Percentiles rank a stretch among this genome's conserved stretches.
phyloP scores from a whole-genome alignment of 768 basidiomycete genomes.

The Termitomyces sp. region DNA sequence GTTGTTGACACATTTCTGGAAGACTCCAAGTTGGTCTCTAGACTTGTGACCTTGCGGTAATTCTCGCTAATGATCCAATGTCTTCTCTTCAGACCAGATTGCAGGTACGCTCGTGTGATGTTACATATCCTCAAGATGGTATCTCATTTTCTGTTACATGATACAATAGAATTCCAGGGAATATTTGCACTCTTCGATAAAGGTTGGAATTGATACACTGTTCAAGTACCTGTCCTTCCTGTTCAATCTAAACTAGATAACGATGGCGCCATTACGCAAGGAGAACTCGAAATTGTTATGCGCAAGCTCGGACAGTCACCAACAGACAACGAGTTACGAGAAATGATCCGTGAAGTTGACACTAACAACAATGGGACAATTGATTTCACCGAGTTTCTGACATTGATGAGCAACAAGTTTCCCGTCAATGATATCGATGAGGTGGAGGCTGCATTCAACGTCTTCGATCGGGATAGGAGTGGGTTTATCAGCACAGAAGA shows the following conservation, averaged over 20 bases:
- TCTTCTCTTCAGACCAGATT: constrained; percentile 6
- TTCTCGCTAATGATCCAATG: not conserved
- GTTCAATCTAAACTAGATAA: constrained; percentile 25
- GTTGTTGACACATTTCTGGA: constrained; percentile 2
- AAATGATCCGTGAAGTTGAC: constrained; percentile 47
- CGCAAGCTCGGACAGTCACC: constrained; percentile 42
- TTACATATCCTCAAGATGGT: not conserved
- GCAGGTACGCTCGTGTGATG: constrained; percentile 2
- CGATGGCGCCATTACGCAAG: constrained; percentile 44
- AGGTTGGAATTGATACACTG: constrained; percentile 16
- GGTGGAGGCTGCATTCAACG: constrained; percentile 41
- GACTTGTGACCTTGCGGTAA: not conserved
- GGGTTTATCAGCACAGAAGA: constrained; percentile 89
- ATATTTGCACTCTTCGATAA: constrained; percentile 21
- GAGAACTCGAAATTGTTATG: constrained; percentile 45
- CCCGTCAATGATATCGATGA: constrained; percentile 37
- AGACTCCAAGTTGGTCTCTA: constrained; percentile 8
- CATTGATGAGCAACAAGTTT: constrained; percentile 39
- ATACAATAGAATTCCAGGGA: constrained; percentile 16
- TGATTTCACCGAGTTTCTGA: constrained; percentile 42
- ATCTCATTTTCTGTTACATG: not conserved
- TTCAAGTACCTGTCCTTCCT: not conserved
- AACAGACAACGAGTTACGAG: constrained; percentile 40
- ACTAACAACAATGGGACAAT: constrained; percentile 38
- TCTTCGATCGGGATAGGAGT: constrained; percentile 95